Percentiles rank a stretch among this genome's conserved stretches.
Evolutionary conservation across 352 stramenopile species (phyloP).

Genomic region (Phytopythium aichiense): DNA sequence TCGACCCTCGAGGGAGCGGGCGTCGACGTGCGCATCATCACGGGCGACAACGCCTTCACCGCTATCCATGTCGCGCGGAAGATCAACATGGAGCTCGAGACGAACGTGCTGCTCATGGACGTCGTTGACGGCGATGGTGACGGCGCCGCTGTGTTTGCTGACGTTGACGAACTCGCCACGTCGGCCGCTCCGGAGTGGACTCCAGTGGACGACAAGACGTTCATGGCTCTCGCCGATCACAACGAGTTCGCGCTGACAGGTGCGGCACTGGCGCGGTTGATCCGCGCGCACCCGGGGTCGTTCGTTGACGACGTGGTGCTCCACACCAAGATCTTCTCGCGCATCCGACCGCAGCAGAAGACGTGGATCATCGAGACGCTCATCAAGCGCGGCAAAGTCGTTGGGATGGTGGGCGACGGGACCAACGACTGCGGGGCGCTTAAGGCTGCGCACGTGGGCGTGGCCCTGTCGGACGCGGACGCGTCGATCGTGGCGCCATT

Average conservation of each 20-base stretch:
- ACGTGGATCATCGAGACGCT: slow-evolving; percentile 75
- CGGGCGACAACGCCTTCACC: slow-evolving; percentile 83
- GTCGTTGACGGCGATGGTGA: slow-evolving; percentile 9
- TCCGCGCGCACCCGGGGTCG: slow-evolving; percentile 15
- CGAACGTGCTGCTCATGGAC: slow-evolving; percentile 51
- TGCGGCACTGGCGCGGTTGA: slow-evolving; percentile 45
- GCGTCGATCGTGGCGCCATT: slow-evolving; percentile 91
- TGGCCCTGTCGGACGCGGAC: slow-evolving; percentile 86
- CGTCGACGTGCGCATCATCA: slow-evolving; percentile 87
- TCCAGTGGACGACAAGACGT: slow-evolving; percentile 35
- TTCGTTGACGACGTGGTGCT: slow-evolving; percentile 57
- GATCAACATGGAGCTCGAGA: slow-evolving; percentile 68
- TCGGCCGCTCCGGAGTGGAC: slow-evolving; percentile 25
- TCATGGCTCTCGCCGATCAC: slow-evolving; percentile 44
- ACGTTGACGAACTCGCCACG: slow-evolving; percentile 53
- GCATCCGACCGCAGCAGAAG: slow-evolving; percentile 73
- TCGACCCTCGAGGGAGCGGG: slow-evolving; percentile 62
- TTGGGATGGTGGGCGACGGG: slow-evolving; percentile 72
- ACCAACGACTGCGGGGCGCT: slow-evolving; percentile 90
- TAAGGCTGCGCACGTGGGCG: slow-evolving; percentile 87
- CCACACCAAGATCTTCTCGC: slow-evolving; percentile 64
- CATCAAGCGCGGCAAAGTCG: slow-evolving; percentile 43
- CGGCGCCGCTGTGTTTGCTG: slow-evolving; percentile 41
- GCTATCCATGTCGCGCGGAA: slow-evolving; percentile 68
- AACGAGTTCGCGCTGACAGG: slow-evolving; percentile 70